Evolutionary conservation across 768 basidiomycete species (phyloP), one percentile per base, ranked within the genome.

Genomic region (Rhizopogon vesiculosus): DNA sequence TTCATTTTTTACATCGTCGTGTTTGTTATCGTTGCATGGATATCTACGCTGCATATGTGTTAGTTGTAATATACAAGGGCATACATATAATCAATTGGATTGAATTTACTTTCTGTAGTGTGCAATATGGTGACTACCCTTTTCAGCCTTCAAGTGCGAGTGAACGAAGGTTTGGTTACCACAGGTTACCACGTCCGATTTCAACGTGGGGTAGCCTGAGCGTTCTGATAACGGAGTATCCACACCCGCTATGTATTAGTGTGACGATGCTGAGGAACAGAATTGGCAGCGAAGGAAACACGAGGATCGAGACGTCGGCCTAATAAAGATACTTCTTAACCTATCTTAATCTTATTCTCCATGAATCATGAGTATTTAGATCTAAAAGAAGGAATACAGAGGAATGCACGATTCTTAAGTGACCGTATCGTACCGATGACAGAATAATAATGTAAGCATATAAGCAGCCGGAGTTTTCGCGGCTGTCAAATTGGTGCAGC

Each of bases 401-500:
- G 25, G 25, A 25, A 46, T 31, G 28, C 16, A 9, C 15, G 31
- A 50, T 54, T 54, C 46, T 51, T 33, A n/a, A 49, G 51, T 54
- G 53, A 16, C 42, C 42, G 52, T 13, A 33, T 25, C 29, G 52
- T 9, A 50, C 16, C 13, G 29, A 9, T 45, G 29, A n/a, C 18
- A 35, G 25, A 54, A 53, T 19, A 54, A 53, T 19, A 44, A 56
- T 16, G 55, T 18, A 39, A 31, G 35, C 42, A 52, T 53, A 41
- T 54, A 52, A 53, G 38, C 55, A 15, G 33, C 52, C 55, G 52
- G 42, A 51, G 38, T 56, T 52, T 42, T 56, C 55, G 52, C 42
- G 41, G 38, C 35, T 54, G 53, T 54, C 51, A 29, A 53, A 29
- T 33, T 40, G 18, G n/a, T 29, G 18, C 25, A 29, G 7, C 8